Evolutionary conservation across 805 yeast species (phyloP).

Genomic region (Candida piceae): DNA sequence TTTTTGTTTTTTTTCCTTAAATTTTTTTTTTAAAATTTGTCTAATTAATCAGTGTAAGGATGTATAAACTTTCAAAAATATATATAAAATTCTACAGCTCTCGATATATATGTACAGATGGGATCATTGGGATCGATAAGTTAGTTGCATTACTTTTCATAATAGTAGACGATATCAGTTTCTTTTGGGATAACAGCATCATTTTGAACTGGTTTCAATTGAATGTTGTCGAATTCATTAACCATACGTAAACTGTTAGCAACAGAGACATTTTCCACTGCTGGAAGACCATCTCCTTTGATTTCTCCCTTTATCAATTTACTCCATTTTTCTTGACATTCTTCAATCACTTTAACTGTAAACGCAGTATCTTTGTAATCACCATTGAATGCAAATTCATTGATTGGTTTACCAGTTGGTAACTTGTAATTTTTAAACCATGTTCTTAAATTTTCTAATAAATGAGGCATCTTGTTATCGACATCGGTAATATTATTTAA

Average conservation of each 20-base stretch:
- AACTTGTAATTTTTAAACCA: slow-evolving; percentile 85
- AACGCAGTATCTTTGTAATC: slow-evolving; percentile 52
- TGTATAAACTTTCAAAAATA: too few relatives aligned
- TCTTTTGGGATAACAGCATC: slow-evolving; percentile 37
- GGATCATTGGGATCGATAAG: too few relatives aligned
- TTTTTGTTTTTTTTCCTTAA: too few relatives aligned
- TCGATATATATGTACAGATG: too few relatives aligned
- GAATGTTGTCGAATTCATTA: slow-evolving; percentile 24
- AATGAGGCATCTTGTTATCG: slow-evolving; percentile 61
- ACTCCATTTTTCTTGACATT: slow-evolving; percentile 68
- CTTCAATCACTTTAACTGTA: slow-evolving; percentile 56
- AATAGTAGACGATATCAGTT: slow-evolving; percentile 22
- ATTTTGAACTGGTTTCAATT: slow-evolving; percentile 17
- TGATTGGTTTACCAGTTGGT: slow-evolving; percentile 76
- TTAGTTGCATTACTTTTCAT: slow-evolving; percentile 23
- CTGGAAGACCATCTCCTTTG: slow-evolving; percentile 29
- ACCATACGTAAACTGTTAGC: slow-evolving; percentile 19
- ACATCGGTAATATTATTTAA: slow-evolving; percentile 66
- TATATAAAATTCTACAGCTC: too few relatives aligned
- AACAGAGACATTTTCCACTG: slow-evolving; percentile 36
- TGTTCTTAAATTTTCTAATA: slow-evolving; percentile 58
- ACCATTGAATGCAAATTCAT: slow-evolving; percentile 71
- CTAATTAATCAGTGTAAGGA: too few relatives aligned
- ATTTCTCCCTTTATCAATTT: slow-evolving; percentile 43
- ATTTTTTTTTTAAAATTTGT: too few relatives aligned